phyloP scores from a whole-genome alignment of 306 rosid genomes.

The Argentina anserina region DNA sequence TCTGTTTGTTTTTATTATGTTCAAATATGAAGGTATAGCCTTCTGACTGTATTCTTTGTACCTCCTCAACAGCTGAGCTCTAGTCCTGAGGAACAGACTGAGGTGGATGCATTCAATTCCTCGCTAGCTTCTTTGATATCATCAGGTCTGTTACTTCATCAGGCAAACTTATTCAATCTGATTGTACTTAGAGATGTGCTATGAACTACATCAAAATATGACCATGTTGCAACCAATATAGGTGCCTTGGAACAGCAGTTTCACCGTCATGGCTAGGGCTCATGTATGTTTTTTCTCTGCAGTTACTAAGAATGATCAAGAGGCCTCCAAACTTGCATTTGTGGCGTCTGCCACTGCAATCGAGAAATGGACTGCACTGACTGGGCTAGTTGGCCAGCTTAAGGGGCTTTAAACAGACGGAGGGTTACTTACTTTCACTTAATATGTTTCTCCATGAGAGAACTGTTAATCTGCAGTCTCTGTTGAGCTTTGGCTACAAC shows the following conservation, averaged over 20 bases:
- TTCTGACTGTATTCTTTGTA: constrained; percentile 30
- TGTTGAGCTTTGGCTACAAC: constrained; percentile 8
- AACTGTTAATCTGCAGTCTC: not conserved
- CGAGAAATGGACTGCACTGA: constrained; percentile 86
- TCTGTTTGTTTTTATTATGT: constrained; percentile 15
- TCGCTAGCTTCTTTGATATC: constrained; percentile 73
- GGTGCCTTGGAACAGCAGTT: not conserved
- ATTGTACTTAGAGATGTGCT: not conserved
- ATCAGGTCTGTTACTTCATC: constrained; percentile 54
- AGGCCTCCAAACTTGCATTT: constrained; percentile 83
- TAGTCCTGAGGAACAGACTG: constrained; percentile 74
- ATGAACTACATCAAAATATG: not conserved
- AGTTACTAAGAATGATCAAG: constrained; percentile 68
- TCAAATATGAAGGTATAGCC: constrained; percentile 7
- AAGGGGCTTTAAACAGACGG: constrained; percentile 63
- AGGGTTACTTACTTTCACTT: not conserved
- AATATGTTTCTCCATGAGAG: not conserved
- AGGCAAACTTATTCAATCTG: not conserved
- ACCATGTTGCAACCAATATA: not conserved
- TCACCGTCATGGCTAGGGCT: not conserved
- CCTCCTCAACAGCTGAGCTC: constrained; percentile 65
- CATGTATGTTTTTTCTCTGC: constrained; percentile 21
- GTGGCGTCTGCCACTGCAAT: constrained; percentile 76
- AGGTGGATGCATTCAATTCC: constrained; percentile 78
- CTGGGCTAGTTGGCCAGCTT: constrained; percentile 65